A percentile compares a stretch with the other conserved stretches of the same genome.
These are phyloP conservation scores for Hawksworthiomyces lignivorus DNA, from an alignment of 2,329 filamentous ascomycete species.

Conservation along the genomic window DNA sequence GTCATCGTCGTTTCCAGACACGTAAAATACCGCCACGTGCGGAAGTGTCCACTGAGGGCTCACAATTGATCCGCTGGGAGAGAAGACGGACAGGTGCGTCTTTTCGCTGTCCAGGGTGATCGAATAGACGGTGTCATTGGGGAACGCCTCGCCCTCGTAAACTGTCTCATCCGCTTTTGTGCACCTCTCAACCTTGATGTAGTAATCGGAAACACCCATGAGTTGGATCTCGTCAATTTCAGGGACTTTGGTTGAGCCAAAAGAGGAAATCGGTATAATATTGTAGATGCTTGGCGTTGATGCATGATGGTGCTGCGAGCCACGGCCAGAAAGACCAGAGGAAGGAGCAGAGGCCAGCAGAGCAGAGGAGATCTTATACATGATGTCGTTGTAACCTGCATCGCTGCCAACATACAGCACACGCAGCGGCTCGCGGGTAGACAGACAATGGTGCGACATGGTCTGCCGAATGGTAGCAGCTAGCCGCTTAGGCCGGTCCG, in stretches of 20 bases:
- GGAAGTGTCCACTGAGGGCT: slow-evolving; percentile 39
- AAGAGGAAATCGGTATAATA: slow-evolving; percentile 42
- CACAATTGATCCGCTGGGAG: slow-evolving; percentile 29
- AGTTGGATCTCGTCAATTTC: slow-evolving; percentile 37
- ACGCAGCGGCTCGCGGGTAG: slow-evolving; percentile 37
- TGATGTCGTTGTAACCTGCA: slow-evolving; percentile 31
- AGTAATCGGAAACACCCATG: slow-evolving; percentile 41
- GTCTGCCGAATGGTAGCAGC: slow-evolving; percentile 39
- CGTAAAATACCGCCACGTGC: slow-evolving; percentile 42
- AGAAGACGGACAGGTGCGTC: slow-evolving; percentile 27
- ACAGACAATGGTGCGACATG: slow-evolving; percentile 38
- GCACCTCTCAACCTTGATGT: slow-evolving; percentile 45
- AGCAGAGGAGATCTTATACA: slow-evolving; percentile 41
- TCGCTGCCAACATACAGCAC: slow-evolving; percentile 42
- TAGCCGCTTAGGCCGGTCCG: slow-evolving; percentile 27
- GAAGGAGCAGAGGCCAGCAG: slow-evolving; percentile 32
- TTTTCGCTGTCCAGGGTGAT: slow-evolving; percentile 33
- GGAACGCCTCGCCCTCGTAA: slow-evolving; percentile 16
- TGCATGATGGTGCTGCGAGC: neutral
- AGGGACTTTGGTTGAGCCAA: slow-evolving; percentile 36
- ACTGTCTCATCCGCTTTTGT: slow-evolving; percentile 29
- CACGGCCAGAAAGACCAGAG: neutral
- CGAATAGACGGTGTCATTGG: slow-evolving; percentile 25
- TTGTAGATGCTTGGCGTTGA: slow-evolving; percentile 31
- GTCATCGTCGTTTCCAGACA: slow-evolving; percentile 34